Evolutionary conservation across 2,329 filamentous ascomycete species (phyloP).

Genomic region (Beauveria varroae): DNA sequence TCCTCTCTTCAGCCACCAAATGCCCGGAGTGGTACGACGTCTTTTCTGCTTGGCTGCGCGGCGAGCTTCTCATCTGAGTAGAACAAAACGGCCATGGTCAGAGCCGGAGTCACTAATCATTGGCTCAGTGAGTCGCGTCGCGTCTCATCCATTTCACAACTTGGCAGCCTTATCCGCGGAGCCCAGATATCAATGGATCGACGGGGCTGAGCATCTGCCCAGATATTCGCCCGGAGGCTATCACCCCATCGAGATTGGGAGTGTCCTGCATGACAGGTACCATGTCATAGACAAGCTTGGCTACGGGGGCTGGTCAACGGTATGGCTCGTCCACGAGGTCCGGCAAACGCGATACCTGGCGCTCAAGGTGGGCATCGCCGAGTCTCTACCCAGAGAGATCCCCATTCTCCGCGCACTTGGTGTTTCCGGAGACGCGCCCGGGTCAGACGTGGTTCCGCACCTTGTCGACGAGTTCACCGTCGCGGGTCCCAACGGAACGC

Average conservation of each 20-base stretch:
- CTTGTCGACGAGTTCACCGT: constrained; percentile 6
- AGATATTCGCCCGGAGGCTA: constrained; percentile 1
- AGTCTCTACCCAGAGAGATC: background rate
- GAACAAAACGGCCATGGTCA: too few relatives aligned
- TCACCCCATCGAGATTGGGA: constrained; percentile 9
- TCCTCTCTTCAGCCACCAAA: too few relatives aligned
- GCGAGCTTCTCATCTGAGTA: too few relatives aligned
- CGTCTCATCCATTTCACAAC: too few relatives aligned
- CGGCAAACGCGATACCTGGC: constrained; percentile 4
- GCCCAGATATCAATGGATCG: background rate
- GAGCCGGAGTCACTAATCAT: too few relatives aligned
- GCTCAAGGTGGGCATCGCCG: constrained; percentile 11
- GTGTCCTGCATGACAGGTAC: constrained; percentile 8
- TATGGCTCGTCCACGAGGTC: constrained; percentile 13
- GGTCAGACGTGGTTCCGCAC: background rate
- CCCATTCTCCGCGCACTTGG: background rate
- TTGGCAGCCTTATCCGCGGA: too few relatives aligned
- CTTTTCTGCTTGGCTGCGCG: too few relatives aligned
- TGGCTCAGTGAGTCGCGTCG: too few relatives aligned
- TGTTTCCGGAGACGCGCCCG: background rate
- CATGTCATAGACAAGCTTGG: constrained; percentile 14
- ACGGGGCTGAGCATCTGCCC: background rate
- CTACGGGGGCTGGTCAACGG: constrained; percentile 11
- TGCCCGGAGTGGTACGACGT: too few relatives aligned
- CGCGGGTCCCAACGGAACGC: background rate